Conservation (phyloP, 306 rosid genomes). For the Malus asiatica region DNA sequence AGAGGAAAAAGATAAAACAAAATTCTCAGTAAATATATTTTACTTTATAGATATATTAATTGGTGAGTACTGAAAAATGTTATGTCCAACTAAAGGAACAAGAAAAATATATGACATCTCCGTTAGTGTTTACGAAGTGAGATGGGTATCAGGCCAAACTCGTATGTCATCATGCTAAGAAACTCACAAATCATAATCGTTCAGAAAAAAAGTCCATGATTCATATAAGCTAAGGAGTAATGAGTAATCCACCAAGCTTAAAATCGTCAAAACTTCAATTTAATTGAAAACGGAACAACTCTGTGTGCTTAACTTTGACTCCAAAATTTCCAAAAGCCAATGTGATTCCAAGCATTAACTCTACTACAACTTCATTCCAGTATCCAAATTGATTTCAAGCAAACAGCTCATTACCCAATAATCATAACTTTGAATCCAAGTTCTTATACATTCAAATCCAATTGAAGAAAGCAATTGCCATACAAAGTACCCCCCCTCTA, state of each 20-base stretch:
- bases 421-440: background rate
- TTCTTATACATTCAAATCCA: background rate
- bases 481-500: too few species aligned
- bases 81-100: too few species aligned
- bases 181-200: background rate
- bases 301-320: background rate
- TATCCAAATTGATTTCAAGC: background rate
- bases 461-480: background rate
- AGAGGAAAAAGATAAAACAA: background rate
- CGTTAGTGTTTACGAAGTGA: background rate
- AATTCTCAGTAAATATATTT: background rate
- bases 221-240: background rate
- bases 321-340: too few species aligned
- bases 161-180: background rate
- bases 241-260: background rate
- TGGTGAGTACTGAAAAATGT: background rate
- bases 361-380: background rate
- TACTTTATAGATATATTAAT: background rate
- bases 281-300: background rate
- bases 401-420: background rate
- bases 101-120: background rate
- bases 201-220: background rate
- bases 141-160: background rate
- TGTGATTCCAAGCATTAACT: background rate
- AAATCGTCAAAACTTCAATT: background rate